Evolutionary conservation across 371 early-diverging fungal species (phyloP), one percentile per base, ranked within the genome.

Genomic region (Syncephalastrum monosporum): DNA sequence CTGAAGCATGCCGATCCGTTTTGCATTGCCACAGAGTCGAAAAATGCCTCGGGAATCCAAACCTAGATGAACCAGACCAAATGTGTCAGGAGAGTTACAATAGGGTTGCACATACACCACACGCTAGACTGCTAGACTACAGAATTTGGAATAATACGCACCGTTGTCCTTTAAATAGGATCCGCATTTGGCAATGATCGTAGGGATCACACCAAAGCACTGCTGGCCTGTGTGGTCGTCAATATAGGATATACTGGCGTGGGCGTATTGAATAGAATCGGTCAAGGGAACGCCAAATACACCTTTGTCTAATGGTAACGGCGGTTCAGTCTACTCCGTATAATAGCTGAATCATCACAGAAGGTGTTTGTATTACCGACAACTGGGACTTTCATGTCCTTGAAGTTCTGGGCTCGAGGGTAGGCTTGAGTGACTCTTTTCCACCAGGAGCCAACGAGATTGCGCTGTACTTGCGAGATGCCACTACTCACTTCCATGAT

Each of bases 101-200:
- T 5, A 12, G 8, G 38, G 38, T 33, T 33, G 38, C 38, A 33
- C 38, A 29, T 7, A 13, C 47, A 44, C 16, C 47, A 47, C 47
- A 56, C 27, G 27, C 29, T 33, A 56, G 42, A 47, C 33, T 25
- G 41, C 33, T 10, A 33, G 21, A 21, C 21, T 21, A 21, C 21
- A 21, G 21, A 21, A 33, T 33, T 8, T 33, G 6, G 8, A 49
- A 49, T 25, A 29, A 43, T 33, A 56, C 44, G 24, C 46, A 73
- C 81, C 81, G 64, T 75, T 63, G 41, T 80, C 75, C 53, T 77
- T 80, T 27, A 80, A 53, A 47, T 68, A 63, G 43, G 71, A 75
- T 50, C 81, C 81, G 50, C 81, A 80, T 52, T 77, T 80, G 45
- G 75, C 71, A 41, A 80, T 68, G 21, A 80, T 73, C n/a, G 71